Evolutionary conservation across 441 rosid species (phyloP).

Genomic region (Populus tomentosa): DNA sequence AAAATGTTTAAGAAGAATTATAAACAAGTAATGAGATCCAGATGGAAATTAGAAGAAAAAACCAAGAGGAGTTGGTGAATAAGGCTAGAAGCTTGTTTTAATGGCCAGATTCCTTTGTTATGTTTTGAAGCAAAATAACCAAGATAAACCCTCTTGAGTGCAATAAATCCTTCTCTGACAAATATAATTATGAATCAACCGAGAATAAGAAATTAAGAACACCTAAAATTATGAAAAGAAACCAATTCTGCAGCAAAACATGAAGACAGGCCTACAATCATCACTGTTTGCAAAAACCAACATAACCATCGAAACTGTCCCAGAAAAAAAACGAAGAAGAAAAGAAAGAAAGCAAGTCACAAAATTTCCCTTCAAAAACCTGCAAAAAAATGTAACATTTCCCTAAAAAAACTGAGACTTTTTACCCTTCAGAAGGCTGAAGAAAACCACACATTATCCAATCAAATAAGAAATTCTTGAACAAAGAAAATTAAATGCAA

Average conservation of each 20-base stretch:
- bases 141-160: neutral
- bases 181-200: constrained; percentile 1
- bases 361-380: constrained; percentile 1
- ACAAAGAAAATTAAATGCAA: neutral
- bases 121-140: neutral
- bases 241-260: neutral
- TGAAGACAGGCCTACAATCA: constrained; percentile 25
- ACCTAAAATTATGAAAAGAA: neutral
- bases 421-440: neutral
- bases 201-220: neutral
- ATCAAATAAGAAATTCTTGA: neutral
- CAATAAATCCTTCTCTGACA: constrained; percentile 9
- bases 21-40: neutral
- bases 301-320: constrained; percentile 20
- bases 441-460: neutral
- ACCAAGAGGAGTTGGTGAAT: neutral
- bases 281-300: constrained; percentile 16
- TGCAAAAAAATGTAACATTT: neutral
- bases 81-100: neutral
- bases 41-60: neutral
- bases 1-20: neutral
- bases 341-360: neutral
- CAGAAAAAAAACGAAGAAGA: neutral
- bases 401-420: neutral
- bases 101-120: neutral